These are phyloP conservation scores for Termitomyces sp. DNA, from an alignment of 768 basidiomycete species.

Conservation along the genomic window DNA sequence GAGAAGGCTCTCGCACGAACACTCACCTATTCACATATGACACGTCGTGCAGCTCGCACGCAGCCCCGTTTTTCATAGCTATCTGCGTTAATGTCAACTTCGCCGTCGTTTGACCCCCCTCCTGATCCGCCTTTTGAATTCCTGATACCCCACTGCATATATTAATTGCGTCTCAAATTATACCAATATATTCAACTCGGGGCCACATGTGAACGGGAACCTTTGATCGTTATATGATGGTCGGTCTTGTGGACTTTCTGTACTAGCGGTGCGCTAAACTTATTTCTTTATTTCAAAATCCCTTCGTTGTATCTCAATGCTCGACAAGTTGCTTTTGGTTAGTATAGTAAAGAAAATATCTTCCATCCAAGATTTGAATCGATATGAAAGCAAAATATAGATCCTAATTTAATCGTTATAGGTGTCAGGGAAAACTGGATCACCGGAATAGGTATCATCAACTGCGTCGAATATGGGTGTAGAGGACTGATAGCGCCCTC, in stretches of 20 bases:
- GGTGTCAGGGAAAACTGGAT: constrained; percentile 21
- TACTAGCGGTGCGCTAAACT: background rate
- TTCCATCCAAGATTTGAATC: background rate
- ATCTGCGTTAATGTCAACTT: background rate
- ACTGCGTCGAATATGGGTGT: constrained; percentile 20
- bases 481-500: constrained; percentile 34
- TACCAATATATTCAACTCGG: constrained; percentile 2
- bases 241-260: constrained; percentile 2
- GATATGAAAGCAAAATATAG: background rate
- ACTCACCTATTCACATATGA: constrained; percentile 6
- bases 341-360: background rate
- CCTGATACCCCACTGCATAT: background rate
- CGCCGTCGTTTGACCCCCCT: background rate
- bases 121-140: background rate
- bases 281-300: background rate
- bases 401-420: constrained; percentile 14
- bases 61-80: constrained; percentile 6
- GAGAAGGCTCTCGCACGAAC: constrained; percentile 15
- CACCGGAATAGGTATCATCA: constrained; percentile 4
- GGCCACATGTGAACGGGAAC: background rate
- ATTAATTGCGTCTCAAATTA: background rate
- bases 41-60: constrained; percentile 1
- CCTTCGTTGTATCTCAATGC: constrained; percentile 9
- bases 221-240: background rate
- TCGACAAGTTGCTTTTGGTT: constrained; percentile 4